Base-by-base conservation (phyloP, 2,329 filamentous ascomycete species). In the Ustulina deusta region DNA sequence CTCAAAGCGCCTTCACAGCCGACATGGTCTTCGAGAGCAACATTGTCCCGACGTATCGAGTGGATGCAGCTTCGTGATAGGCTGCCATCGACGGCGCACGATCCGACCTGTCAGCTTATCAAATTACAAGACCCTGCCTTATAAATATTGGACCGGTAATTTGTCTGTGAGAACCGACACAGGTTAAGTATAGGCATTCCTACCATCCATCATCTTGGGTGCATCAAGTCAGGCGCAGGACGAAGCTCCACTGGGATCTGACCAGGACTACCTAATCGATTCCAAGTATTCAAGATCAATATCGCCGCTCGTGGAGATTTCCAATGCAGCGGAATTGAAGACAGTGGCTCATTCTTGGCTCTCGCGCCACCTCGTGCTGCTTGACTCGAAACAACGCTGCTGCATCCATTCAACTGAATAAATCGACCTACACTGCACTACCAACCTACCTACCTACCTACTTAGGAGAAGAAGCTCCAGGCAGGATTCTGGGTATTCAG, bases 221-320 rank as follows among this genome's bases (percentile, higher is more conserved):
- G 29, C 42, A 40, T 15, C 48, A 38, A 20, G 20, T 51, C 57
- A 32, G 48, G 42, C 51, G 57, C 42, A 51, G 57, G 34, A 51
- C 25, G 9, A 55, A 34, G 22, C 48, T 44, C 34, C 42, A 62
- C 42, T 51, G 5, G 44, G 42, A 25, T 22, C 42, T 22, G 20
- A 46, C 42, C 20, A 46, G 11, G 42, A 22, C 20, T 46, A n/a
- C 62, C 22, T 38, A 27, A 22, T 36, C 36, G 17, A 66, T 49
- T 51, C 42, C 32, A 38, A 27, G 44, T 27, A 38, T 40, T n/a
- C 59, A 48, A 51, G 52, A 63, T 63, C 46, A 55, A 25, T 29
- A 57, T 55, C n/a, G 44, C 32, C 25, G 13, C 29, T 17, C 22
- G 54, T 58, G 64, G 54, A 54, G 55, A 63, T 46, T 40, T 57